These are phyloP conservation scores for Podospora pseudocomata DNA, from an alignment of 495 filamentous ascomycete genomes.

Conservation along the genomic window DNA sequence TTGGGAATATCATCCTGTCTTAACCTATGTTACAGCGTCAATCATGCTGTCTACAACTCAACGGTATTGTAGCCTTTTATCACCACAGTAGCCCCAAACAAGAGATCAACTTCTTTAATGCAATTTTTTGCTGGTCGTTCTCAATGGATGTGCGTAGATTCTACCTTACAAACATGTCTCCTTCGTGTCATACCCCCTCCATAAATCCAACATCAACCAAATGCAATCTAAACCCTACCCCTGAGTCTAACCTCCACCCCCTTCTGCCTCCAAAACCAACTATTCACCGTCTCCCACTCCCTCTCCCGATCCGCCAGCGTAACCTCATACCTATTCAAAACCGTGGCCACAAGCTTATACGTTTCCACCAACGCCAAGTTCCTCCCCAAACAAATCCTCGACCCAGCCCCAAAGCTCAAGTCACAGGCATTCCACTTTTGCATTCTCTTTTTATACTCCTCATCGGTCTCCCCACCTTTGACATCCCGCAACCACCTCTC, in stretches of 20 bases:
- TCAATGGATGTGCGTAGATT: too few species aligned
- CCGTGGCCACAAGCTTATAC: conserved; percentile 60
- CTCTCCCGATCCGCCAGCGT: conserved; percentile 18
- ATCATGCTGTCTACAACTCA: too few species aligned
- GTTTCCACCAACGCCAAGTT: conserved; percentile 61
- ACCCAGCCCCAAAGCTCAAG: conserved; percentile 57
- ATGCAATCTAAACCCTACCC: not conserved
- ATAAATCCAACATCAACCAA: too few species aligned
- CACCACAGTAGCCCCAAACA: too few species aligned
- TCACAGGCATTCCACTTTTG: conserved; percentile 23
- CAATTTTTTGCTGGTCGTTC: too few species aligned
- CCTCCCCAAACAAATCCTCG: conserved; percentile 59
- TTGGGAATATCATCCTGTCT: too few species aligned
- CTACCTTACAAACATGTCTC: too few species aligned
- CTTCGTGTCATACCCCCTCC: too few species aligned
- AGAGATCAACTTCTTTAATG: too few species aligned
- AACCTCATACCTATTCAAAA: conserved; percentile 51
- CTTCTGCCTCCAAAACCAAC: conserved; percentile 20
- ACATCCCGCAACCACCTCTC: conserved; percentile 43
- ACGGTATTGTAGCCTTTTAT: too few species aligned
- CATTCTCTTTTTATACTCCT: conserved; percentile 17
- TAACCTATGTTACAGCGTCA: too few species aligned
- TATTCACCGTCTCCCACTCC: conserved; percentile 20
- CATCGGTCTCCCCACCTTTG: conserved; percentile 25
- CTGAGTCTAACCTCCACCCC: conserved; percentile 16